A percentile compares a stretch with the other conserved stretches of the same genome.
Conservation (phyloP, 306 rosid genomes). For the Quercus rubra region DNA sequence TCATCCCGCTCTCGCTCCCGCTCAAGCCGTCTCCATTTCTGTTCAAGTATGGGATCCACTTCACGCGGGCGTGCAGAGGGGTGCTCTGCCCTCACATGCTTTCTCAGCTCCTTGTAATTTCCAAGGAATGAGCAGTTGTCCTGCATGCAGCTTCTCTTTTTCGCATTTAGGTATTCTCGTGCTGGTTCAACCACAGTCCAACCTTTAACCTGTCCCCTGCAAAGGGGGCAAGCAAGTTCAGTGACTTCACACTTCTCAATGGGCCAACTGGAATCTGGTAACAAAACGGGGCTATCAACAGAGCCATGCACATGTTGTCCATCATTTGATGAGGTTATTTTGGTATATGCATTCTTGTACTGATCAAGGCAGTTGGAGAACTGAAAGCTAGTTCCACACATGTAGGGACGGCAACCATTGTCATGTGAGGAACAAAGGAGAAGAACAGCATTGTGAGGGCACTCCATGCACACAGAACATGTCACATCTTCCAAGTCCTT, state of each 20-base stretch:
- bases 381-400: conserved; percentile 83
- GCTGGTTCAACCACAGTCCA: conserved; percentile 98
- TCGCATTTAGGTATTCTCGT: conserved; percentile 76
- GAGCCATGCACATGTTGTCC: conserved; percentile 43
- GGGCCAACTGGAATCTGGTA: conserved; percentile 39
- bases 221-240: conserved; percentile 74
- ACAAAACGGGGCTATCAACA: conserved; percentile 26
- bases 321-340: conserved; percentile 38
- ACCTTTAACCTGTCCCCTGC: conserved; percentile 92
- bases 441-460: conserved; percentile 96
- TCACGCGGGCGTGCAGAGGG: conserved; percentile 80
- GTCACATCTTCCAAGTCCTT: conserved; percentile 84
- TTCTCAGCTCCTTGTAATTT: conserved; percentile 80
- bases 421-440: conserved; percentile 84
- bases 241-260: conserved; percentile 45
- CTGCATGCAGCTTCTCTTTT: conserved; percentile 90
- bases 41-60: conserved; percentile 84
- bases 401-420: conserved; percentile 89
- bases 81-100: conserved; percentile 79
- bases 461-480: conserved; percentile 97
- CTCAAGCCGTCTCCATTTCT: conserved; percentile 95
- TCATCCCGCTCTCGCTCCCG: conserved; percentile 92
- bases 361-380: conserved; percentile 93
- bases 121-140: conserved; percentile 80
- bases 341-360: conserved; percentile 76